Percentiles rank a stretch among this genome's conserved stretches.
phyloP scores from a whole-genome alignment of 106 monocot genomes.

The Gastrodia elata region DNA sequence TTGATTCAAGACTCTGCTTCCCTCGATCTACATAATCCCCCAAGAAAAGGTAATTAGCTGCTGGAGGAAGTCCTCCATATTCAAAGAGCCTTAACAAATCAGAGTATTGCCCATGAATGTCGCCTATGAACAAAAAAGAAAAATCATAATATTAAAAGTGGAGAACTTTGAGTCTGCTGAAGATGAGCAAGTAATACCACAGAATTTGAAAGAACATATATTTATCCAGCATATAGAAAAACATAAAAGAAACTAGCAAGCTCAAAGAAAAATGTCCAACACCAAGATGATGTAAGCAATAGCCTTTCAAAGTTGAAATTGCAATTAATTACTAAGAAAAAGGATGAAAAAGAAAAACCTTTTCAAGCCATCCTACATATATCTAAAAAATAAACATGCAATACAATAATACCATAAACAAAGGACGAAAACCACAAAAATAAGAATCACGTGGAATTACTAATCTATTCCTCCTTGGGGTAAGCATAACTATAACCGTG shows the following conservation, averaged over 20 bases:
- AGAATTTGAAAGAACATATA: not conserved
- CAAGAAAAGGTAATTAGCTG: constrained; percentile 38
- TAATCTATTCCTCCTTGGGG: no score
- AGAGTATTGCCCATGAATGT: constrained; percentile 44
- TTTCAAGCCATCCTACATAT: not conserved
- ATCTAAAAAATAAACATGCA: not conserved
- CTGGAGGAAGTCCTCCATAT: constrained; percentile 34
- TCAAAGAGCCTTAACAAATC: constrained; percentile 38
- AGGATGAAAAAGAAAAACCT: not conserved
- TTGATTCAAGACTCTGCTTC: constrained; percentile 41
- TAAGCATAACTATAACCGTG: no score
- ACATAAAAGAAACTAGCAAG: not conserved
- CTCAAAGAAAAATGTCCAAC: not conserved
- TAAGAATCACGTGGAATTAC: not conserved
- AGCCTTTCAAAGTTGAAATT: not conserved
- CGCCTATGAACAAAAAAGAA: constrained; percentile 24
- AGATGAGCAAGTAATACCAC: not conserved
- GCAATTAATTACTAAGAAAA: not conserved
- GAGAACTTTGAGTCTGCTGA: not conserved
- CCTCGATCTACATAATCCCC: constrained; percentile 48
- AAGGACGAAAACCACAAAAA: not conserved
- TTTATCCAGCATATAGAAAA: not conserved
- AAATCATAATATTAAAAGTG: not conserved
- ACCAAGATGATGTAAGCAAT: not conserved
- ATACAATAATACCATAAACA: not conserved